Percentiles rank a stretch among this genome's conserved stretches.
These are phyloP conservation scores for Saccharomycopsis oosterbeekiorum DNA, from an alignment of 805 yeast genomes.

Conservation along the genomic window DNA sequence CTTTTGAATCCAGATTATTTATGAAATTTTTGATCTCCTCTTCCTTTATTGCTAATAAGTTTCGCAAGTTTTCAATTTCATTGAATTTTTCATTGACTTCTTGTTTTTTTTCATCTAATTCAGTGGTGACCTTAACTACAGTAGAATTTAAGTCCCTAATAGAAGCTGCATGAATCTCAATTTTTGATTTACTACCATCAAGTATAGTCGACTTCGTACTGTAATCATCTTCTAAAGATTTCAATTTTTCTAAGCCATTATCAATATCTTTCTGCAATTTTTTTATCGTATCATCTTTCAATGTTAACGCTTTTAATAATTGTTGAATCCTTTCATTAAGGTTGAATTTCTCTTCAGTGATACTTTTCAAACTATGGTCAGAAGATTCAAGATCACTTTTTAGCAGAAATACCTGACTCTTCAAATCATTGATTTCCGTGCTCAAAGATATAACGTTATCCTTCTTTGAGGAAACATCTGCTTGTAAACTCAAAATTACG, in stretches of 20 bases:
- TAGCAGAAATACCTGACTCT: background rate
- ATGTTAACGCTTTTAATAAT: background rate
- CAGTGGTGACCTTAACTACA: background rate
- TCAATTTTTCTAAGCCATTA: background rate
- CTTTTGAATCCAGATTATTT: background rate
- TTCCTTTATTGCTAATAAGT: background rate
- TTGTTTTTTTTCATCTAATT: background rate
- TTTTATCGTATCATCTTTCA: background rate
- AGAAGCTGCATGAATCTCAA: background rate
- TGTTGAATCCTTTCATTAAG: background rate
- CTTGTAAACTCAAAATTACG: background rate
- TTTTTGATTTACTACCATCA: background rate
- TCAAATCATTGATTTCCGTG: background rate
- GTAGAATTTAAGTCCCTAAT: background rate
- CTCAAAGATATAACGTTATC: background rate
- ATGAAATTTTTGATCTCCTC: background rate
- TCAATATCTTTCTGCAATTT: background rate
- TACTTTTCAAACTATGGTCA: background rate
- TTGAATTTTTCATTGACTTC: background rate
- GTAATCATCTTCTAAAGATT: background rate
- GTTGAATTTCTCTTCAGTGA: background rate
- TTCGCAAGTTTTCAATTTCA: background rate
- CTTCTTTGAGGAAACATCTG: background rate
- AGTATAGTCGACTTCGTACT: background rate
- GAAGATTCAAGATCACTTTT: background rate